These are phyloP conservation scores for Westerdykella sp. DNA, from an alignment of 2,329 filamentous ascomycete species.

Conservation along the genomic window DNA sequence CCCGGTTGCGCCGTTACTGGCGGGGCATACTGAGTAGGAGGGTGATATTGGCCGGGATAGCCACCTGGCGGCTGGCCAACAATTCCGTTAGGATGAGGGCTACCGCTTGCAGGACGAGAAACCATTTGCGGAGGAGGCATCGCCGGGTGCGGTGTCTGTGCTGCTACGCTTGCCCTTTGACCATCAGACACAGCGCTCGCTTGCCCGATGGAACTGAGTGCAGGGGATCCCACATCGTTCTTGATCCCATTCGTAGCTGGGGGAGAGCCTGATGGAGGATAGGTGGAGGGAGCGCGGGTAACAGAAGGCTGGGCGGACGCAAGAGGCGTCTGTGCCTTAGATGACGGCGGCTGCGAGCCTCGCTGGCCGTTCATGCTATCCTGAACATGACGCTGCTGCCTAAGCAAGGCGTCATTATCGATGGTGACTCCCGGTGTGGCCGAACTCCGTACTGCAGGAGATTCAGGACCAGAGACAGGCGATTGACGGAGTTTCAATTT, in stretches of 20 bases:
- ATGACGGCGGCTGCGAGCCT: conserved; percentile 22
- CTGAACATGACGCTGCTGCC: conserved; percentile 48
- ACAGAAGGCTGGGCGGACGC: conserved; percentile 26
- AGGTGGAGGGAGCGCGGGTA: conserved; percentile 25
- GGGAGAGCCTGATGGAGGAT: conserved; percentile 16
- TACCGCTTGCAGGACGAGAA: conserved; percentile 36
- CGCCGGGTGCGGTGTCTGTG: conserved; percentile 27
- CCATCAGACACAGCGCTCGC: conserved; percentile 33
- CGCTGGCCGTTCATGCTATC: conserved; percentile 43
- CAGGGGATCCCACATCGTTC: conserved; percentile 42
- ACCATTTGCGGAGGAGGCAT: conserved; percentile 37
- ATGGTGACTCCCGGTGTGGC: conserved; percentile 46
- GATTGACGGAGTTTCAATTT: conserved; percentile 54
- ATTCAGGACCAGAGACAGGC: conserved; percentile 35
- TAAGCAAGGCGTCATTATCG: conserved; percentile 49
- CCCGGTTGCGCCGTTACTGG: conserved; percentile 26
- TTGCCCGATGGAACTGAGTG: conserved; percentile 34
- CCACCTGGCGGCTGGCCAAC: conserved; percentile 18
- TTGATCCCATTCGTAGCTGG: conserved; percentile 30
- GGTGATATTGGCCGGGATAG: conserved; percentile 27
- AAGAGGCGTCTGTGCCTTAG: conserved; percentile 21
- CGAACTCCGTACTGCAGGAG: conserved; percentile 37
- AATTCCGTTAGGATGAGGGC: conserved; percentile 37
- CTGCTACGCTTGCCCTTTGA: conserved; percentile 23
- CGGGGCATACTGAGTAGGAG: conserved; percentile 24